A percentile compares a stretch with the other conserved stretches of the same genome.
Conservation (phyloP, 768 basidiomycete genomes). For the Mycena indigotica region DNA sequence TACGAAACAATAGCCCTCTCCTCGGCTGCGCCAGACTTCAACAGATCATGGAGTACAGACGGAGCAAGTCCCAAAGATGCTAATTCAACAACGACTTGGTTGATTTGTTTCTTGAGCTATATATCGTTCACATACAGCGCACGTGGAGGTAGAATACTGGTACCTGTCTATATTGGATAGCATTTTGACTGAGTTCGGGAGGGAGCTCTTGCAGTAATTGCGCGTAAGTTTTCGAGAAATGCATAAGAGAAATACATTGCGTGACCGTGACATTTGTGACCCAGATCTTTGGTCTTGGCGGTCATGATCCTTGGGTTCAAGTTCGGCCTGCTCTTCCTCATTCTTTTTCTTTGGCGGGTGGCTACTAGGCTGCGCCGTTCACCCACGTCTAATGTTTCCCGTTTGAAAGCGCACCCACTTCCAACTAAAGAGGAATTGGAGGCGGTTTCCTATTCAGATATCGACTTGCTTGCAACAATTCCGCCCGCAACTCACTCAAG, state of each 20-base stretch:
- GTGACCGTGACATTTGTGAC: no score
- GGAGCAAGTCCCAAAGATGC: conserved; percentile 65
- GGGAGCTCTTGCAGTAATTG: conserved; percentile 69
- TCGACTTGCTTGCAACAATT: conserved; percentile 31
- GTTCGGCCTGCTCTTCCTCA: not conserved
- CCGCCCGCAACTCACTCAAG: conserved; percentile 28
- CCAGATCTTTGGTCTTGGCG: no score
- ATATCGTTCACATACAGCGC: not conserved
- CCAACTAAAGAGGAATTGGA: conserved; percentile 21
- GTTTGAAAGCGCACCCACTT: conserved; percentile 8
- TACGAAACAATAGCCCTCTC: conserved; percentile 47
- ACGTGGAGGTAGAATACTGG: no score
- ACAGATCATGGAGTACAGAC: conserved; percentile 46
- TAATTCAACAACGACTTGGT: conserved; percentile 78
- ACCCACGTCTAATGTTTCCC: conserved; percentile 4
- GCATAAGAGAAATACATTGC: no score
- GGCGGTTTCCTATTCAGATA: conserved; percentile 29
- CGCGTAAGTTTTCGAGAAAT: conserved; percentile 72
- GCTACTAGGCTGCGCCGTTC: conserved; percentile 11
- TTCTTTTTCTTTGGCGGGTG: conserved; percentile 5
- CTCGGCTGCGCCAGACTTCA: conserved; percentile 25
- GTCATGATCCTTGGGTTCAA: no score
- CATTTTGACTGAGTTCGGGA: conserved; percentile 72
- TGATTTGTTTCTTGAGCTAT: conserved; percentile 90
- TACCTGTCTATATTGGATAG: conserved; percentile 85